A percentile compares a stretch with the other conserved stretches of the same genome.
Conservation (phyloP, 78 protist genomes). For the Bigelowiella natans region DNA sequence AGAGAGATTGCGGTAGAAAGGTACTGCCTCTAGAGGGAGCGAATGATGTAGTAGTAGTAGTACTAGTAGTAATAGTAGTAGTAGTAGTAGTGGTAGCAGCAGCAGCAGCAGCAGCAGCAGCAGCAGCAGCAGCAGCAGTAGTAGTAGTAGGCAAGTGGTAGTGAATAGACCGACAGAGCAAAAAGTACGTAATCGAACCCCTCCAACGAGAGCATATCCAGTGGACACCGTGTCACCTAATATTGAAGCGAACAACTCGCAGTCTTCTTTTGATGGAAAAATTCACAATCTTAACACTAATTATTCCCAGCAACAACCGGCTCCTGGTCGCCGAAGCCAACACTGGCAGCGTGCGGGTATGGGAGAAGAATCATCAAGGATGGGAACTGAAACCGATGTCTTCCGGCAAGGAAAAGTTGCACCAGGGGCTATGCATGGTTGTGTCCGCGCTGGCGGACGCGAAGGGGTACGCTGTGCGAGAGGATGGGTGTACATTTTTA, state of each 20-base stretch:
- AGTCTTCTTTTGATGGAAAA: not conserved
- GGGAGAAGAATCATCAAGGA: not conserved
- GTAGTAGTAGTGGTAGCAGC: too few species aligned
- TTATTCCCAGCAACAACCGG: not conserved
- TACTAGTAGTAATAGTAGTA: too few species aligned
- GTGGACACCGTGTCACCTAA: not conserved
- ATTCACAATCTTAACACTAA: not conserved
- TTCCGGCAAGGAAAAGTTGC: not conserved
- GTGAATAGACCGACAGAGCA: too few species aligned
- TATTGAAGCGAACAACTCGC: not conserved
- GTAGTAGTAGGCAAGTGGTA: too few species aligned
- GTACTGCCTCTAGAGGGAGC: not conserved
- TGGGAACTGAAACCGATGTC: not conserved
- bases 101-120: too few species aligned
- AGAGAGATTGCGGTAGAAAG: not conserved
- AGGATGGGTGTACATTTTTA: not conserved
- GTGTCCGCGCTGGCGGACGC: not conserved
- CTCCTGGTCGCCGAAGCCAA: not conserved
- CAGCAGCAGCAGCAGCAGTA: too few species aligned
- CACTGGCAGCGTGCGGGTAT: not conserved
- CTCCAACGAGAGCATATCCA: too few species aligned
- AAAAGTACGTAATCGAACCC: too few species aligned
- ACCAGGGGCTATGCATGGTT: not conserved
- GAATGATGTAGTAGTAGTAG: too few species aligned
- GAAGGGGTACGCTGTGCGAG: not conserved